Base-by-base conservation (phyloP, 2,329 filamentous ascomycete species). In the Colletotrichum gigasporum region DNA sequence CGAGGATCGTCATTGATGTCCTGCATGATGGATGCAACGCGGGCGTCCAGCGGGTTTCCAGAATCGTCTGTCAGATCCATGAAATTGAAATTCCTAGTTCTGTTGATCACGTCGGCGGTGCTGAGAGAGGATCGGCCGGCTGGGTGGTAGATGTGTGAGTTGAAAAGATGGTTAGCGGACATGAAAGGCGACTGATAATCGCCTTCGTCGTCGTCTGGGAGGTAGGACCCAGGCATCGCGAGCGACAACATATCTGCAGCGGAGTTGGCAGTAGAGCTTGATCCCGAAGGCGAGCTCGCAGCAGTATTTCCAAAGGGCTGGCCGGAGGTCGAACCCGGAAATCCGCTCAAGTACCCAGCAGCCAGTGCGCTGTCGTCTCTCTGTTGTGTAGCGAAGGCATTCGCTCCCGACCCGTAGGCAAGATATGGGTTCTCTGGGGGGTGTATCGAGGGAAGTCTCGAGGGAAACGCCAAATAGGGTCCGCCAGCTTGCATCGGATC, bases 1-100 rank as follows among this genome's bases (percentile, higher is more conserved):
- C 74, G 71, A 9, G 79, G 73, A 58, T 81, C 77, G 5, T 80
- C 73, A 16, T 74, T 72, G 16, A 72, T 71, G 55, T 78, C 75
- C 22, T 78, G 68, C 26, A 60, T 63, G 12, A 51, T 52, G 8
- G 64, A 60, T 41, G 57, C 63, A 32, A 50, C 45, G 12, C 51
- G 44, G 11, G 52, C 55, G 20, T 64, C 63, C 5, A 83, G 69
- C 0, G 78, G 70, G 20, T 77, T 73, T 2, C 82, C 80, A n/a
- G 69, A 63, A 0, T 52, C 70, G 55, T 83, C 77, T 4, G 74
- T 48, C 18, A 60, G 35, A 24, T 65, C 66, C 67, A 67, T 67
- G 65, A 69, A 35, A 20, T 41, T 53, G 41, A 50, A 42, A 18
- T 61, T 64, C 24, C 57, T 61, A 24, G 57, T 34, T 62, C 64